These are phyloP conservation scores for Mortierella antarctica DNA, from an alignment of 192 early-diverging fungal species.

Conservation along the genomic window DNA sequence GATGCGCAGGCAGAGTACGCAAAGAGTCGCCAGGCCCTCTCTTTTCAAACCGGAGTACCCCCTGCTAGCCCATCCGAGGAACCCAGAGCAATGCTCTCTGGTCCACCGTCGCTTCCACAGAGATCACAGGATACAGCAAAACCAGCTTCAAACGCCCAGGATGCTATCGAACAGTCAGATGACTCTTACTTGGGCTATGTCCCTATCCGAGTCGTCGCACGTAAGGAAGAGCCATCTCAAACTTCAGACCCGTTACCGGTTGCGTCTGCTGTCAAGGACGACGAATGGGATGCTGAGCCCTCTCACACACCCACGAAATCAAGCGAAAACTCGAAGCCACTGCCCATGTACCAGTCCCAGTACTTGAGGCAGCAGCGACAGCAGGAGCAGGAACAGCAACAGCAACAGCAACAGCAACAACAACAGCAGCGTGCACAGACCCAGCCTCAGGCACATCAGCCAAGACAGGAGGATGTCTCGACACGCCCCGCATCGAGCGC, in stretches of 20 bases:
- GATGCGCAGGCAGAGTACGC: constrained; percentile 42
- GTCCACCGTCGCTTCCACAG: constrained; percentile 28
- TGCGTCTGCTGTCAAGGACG: constrained; percentile 25
- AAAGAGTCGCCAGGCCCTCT: constrained; percentile 42
- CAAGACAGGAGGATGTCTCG: constrained; percentile 5
- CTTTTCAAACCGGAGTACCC: constrained; percentile 36
- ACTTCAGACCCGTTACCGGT: not conserved
- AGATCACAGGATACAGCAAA: constrained; percentile 4
- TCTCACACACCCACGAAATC: constrained; percentile 1
- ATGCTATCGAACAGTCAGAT: constrained; percentile 1
- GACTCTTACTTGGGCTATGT: constrained; percentile 30
- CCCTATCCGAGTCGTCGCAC: constrained; percentile 41
- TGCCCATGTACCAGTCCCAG: constrained; percentile 35
- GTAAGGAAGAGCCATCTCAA: constrained; percentile 22
- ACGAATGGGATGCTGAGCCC: constrained; percentile 41
- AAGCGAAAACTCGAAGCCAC: not conserved
- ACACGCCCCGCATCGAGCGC: constrained; percentile 7
- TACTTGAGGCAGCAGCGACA: constrained; percentile 30
- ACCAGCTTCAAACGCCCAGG: not conserved
- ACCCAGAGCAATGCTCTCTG: not conserved
- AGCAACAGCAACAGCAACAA: constrained; percentile 1
- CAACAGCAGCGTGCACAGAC: constrained; percentile 1
- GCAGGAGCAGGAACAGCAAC: constrained; percentile 1
- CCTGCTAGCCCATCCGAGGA: not conserved
- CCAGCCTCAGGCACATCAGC: constrained; percentile 2